phyloP scores from a whole-genome alignment of 176 grass and related monocot genomes.

The Tuctoria greenei region DNA sequence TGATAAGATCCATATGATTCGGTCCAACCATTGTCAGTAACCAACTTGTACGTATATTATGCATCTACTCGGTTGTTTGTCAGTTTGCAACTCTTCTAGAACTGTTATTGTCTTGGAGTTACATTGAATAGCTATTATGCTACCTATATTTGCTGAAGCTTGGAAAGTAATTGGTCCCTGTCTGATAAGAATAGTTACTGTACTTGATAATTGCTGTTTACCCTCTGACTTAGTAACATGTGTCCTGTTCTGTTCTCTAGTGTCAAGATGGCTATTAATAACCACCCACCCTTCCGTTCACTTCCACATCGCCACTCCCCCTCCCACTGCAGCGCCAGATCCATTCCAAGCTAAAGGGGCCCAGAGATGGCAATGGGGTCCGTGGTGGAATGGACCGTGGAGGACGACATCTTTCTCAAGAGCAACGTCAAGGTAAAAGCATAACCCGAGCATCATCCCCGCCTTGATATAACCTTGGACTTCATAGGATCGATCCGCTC shows the following conservation, averaged over 20 bases:
- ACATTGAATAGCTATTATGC: not conserved
- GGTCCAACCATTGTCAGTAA: not conserved
- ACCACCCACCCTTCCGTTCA: too few relatives aligned
- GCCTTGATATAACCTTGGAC: fast-evolving
- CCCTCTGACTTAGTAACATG: not conserved
- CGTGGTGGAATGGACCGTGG: conserved; percentile 34
- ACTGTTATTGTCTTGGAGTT: not conserved
- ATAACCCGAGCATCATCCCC: not conserved
- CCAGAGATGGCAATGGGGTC: too few relatives aligned
- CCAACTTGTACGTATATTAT: not conserved
- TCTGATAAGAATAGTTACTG: not conserved
- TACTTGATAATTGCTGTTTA: not conserved
- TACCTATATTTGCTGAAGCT: not conserved
- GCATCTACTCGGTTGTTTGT: not conserved
- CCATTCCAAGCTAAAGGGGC: too few relatives aligned
- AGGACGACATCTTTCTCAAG: conserved; percentile 58
- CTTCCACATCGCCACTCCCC: too few relatives aligned
- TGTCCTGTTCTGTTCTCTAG: not conserved
- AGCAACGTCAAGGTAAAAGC: conserved; percentile 52
- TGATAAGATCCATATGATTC: not conserved
- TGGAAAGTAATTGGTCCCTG: not conserved
- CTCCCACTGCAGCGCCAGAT: too few relatives aligned
- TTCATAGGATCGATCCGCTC: not conserved
- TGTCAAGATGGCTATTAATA: not conserved
- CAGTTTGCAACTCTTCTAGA: not conserved